Base-by-base conservation (phyloP, 768 basidiomycete species). In the Boletus subcaerulescens region DNA sequence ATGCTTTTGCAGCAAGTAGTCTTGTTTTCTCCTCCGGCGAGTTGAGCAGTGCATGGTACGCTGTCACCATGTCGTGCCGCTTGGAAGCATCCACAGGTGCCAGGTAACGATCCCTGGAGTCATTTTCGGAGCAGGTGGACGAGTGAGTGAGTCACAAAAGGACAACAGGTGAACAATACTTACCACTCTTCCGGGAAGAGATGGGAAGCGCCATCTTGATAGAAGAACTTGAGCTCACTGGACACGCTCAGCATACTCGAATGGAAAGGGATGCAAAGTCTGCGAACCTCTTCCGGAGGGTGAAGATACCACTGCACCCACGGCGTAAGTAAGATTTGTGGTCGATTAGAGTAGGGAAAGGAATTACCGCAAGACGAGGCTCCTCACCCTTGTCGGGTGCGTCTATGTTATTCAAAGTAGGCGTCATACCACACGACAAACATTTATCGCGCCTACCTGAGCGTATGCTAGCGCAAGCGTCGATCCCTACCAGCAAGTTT, bases 121-220 rank as follows among this genome's bases (percentile, higher is more conserved):
- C 41, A 38, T 46, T 43, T 52, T 31, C 9, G 8, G 10, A 22
- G 20, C 12, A 43, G 45, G 44, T 3, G 24, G 49, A 46, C 9
- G 18, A 4, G 48, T 10, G 31, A 52, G 36, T 43, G 43, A 49
- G 39, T 31, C 36, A n/a, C 26, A 17, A 35, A 35, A 26, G 6
- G 26, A 15, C 13, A n/a, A 15, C 9, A 17, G 2, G 20, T 8
- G n/a, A 46, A 46, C 14, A 44, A 17, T 38, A 56, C 73, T 26
- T 61, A 91, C 91, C 91, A 96, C 60, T 91, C 91, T 71, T 93
- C 89, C 0, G 92, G 91, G 77, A 93, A 93, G 31, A 92, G 70
- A 66, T 88, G 85, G 5, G 86, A 86, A 12, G 90, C 74, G 14
- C 92, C 92, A 3, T 89, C 82, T 74, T 94, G 93, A 71, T 95